Conservation (phyloP, 2,329 filamentous ascomycete genomes). For the Harringtonia aguacate region DNA sequence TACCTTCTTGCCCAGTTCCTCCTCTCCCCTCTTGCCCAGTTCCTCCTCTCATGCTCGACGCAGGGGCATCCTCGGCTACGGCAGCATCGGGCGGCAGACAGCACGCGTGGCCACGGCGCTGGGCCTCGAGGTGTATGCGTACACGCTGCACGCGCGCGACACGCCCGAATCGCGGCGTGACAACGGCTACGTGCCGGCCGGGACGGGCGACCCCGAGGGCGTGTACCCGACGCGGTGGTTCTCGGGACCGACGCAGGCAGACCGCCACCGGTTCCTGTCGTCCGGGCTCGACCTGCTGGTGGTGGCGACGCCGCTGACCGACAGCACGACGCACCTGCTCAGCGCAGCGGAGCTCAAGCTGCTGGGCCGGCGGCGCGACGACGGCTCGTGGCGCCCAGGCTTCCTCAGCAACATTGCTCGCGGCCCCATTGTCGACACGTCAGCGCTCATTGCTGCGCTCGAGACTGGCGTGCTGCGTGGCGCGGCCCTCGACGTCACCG, state of each 20-base stretch:
- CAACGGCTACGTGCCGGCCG: slow-evolving; percentile 54
- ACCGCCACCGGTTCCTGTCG: slow-evolving; percentile 38
- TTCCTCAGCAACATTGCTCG: slow-evolving; percentile 65
- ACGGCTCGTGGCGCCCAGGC: slow-evolving; percentile 28
- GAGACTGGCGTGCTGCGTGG: slow-evolving; percentile 36
- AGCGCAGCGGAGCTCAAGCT: slow-evolving; percentile 36
- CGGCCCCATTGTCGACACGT: slow-evolving; percentile 37
- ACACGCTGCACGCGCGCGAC: slow-evolving; percentile 58
- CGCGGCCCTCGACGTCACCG: slow-evolving; percentile 68
- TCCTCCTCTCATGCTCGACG: no score
- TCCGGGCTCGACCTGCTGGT: slow-evolving; percentile 42
- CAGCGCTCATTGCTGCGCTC: slow-evolving; percentile 52
- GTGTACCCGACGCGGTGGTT: slow-evolving; percentile 40
- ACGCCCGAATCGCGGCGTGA: slow-evolving; percentile 57
- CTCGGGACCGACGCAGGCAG: slow-evolving; percentile 28
- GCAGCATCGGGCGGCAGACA: slow-evolving; percentile 41
- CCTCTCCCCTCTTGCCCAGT: not conserved
- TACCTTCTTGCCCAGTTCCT: not conserved
- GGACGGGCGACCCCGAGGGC: slow-evolving; percentile 46
- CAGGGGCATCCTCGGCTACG: slow-evolving; percentile 44
- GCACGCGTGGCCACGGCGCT: slow-evolving; percentile 50
- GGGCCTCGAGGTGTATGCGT: slow-evolving; percentile 65
- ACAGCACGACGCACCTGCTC: slow-evolving; percentile 38
- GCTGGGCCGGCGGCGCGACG: slow-evolving; percentile 16
- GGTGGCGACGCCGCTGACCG: slow-evolving; percentile 39